These are phyloP conservation scores for Xylariaceae sp. DNA, from an alignment of 2,329 filamentous ascomycete species.

Conservation along the genomic window DNA sequence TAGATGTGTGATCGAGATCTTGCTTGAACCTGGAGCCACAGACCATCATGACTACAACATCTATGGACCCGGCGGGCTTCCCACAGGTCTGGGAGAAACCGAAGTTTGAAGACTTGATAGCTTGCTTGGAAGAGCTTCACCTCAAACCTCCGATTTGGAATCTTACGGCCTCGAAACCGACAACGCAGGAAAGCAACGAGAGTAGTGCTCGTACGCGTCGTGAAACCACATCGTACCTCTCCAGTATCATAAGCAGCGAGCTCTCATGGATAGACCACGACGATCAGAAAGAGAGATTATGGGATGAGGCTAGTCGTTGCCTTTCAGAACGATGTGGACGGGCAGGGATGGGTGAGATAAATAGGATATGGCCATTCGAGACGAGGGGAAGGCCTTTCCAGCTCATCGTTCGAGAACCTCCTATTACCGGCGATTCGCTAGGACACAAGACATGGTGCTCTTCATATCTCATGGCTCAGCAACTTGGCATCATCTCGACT, in stretches of 20 bases:
- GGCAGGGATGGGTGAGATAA: constrained; percentile 58
- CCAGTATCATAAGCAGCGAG: constrained; percentile 62
- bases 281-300: constrained; percentile 63
- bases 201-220: constrained; percentile 41
- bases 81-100: constrained; percentile 82
- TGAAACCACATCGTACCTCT: constrained; percentile 63
- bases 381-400: constrained; percentile 44
- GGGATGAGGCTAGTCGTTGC: constrained; percentile 74
- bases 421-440: constrained; percentile 80
- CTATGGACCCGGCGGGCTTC: constrained; percentile 53
- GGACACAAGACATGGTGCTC: constrained; percentile 96
- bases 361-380: constrained; percentile 51
- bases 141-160: constrained; percentile 68
- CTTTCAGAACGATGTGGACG: constrained; percentile 85
- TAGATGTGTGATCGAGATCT: no score
- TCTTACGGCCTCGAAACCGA: constrained; percentile 37
- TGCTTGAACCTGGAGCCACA: no score
- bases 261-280: constrained; percentile 67
- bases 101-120: constrained; percentile 57
- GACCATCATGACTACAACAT: constrained; percentile 24
- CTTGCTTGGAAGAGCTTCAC: constrained; percentile 62
- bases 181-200: constrained; percentile 40
- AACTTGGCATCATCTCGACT: constrained; percentile 51
- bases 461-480: constrained; percentile 76
- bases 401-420: constrained; percentile 77